Evolutionary conservation across 257 asterid genomes (phyloP).

Genomic region (Solanum ossicruentum): DNA sequence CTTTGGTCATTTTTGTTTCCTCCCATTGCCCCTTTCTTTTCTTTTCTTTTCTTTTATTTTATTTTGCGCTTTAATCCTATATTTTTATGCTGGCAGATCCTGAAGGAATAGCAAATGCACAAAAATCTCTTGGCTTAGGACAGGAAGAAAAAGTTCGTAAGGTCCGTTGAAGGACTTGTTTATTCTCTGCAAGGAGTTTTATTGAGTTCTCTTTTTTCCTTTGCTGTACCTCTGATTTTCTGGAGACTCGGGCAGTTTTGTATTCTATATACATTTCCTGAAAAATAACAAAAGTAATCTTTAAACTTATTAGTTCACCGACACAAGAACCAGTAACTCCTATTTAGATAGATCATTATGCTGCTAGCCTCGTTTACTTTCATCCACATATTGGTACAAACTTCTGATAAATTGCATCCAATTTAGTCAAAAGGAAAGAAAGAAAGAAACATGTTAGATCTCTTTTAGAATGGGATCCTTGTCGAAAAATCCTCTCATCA

Average conservation of each 20-base stretch:
- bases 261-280: background rate
- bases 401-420: constrained; percentile 40
- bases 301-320: background rate
- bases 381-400: constrained; percentile 54
- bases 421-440: constrained; percentile 5
- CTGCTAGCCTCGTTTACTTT: constrained; percentile 44
- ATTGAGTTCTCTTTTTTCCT: background rate
- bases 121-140: constrained; percentile 87
- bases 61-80: background rate
- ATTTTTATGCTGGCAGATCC: constrained; percentile 54
- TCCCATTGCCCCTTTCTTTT: too few relatives aligned
- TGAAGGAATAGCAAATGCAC: constrained; percentile 83
- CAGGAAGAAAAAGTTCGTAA: constrained; percentile 75
- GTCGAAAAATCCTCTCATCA: background rate
- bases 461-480: constrained; percentile 24
- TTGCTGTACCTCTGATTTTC: background rate
- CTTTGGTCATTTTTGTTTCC: background rate
- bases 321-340: background rate
- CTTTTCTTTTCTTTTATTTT: background rate
- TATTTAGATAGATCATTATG: constrained; percentile 34
- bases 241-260: background rate
- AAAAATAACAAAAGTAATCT: background rate
- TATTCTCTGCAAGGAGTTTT: background rate
- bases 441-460: background rate
- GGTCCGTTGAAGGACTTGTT: constrained; percentile 33